Evolutionary conservation across 495 filamentous ascomycete species (phyloP).

Genomic region (Bacidia gigantensis): DNA sequence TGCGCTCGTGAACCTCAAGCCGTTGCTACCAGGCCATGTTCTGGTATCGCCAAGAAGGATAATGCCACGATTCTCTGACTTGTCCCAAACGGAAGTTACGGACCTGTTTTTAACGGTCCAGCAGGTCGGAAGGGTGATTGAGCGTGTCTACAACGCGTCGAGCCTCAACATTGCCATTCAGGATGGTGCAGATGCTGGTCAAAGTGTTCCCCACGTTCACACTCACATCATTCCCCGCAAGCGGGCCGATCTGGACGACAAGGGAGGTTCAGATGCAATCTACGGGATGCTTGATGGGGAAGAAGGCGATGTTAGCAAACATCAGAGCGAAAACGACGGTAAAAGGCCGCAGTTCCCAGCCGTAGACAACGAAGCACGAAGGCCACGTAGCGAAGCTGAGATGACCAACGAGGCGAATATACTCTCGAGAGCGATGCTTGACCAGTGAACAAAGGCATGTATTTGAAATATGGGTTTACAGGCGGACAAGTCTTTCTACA

Average conservation of each 20-base stretch:
- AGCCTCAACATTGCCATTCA: conserved; percentile 88
- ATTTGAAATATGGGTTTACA: conserved; percentile 23
- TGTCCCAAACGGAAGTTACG: conserved; percentile 55
- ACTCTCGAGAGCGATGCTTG: conserved; percentile 44
- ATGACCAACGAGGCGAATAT: conserved; percentile 68
- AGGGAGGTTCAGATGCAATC: conserved; percentile 46
- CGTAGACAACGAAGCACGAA: conserved; percentile 55
- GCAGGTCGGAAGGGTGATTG: conserved; percentile 62
- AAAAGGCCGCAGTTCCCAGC: conserved; percentile 35
- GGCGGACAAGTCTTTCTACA: conserved; percentile 41
- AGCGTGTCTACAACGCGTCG: conserved; percentile 49
- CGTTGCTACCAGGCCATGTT: conserved; percentile 84
- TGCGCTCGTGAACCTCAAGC: conserved; percentile 88
- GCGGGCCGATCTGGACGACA: conserved; percentile 36
- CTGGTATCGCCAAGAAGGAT: conserved; percentile 48
- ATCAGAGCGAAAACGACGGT: conserved; percentile 16
- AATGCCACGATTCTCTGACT: conserved; percentile 61
- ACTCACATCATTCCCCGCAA: conserved; percentile 81
- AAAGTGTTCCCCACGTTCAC: conserved; percentile 85
- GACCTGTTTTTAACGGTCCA: conserved; percentile 82
- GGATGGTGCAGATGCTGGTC: conserved; percentile 77
- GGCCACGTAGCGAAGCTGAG: conserved; percentile 53
- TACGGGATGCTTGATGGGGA: conserved; percentile 75
- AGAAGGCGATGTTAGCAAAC: conserved; percentile 62
- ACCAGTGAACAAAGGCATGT: background rate